Conservation (phyloP, 192 early-diverging fungal genomes). For the Coemansia reversa region DNA sequence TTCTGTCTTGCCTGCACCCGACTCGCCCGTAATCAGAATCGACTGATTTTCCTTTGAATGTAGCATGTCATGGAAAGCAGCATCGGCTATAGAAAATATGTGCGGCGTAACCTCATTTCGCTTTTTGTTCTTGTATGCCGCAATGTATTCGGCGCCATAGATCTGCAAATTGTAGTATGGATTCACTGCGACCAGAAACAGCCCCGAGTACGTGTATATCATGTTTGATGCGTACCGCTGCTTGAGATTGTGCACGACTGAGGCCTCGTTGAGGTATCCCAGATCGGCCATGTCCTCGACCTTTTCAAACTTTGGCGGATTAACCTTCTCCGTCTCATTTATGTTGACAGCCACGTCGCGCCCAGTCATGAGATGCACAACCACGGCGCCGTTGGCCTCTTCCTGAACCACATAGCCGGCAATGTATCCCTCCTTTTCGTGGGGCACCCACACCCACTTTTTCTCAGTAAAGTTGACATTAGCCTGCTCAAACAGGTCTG, state of each 20-base stretch:
- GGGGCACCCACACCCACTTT: conserved; percentile 96
- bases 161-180: conserved; percentile 93
- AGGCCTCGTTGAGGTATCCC: conserved; percentile 95
- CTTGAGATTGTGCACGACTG: conserved; percentile 95
- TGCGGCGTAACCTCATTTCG: conserved; percentile 79
- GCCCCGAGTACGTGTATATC: conserved; percentile 99
- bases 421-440: conserved; percentile 88
- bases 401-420: conserved; percentile 76
- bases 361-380: conserved; percentile 75
- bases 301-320: conserved; percentile 98
- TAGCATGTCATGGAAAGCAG: conserved; percentile 95
- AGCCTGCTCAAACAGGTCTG: conserved; percentile 56
- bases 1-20: conserved; percentile 99
- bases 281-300: conserved; percentile 99
- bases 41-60: conserved; percentile 93
- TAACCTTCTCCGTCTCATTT: conserved; percentile 92
- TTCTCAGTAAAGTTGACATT: conserved; percentile 87
- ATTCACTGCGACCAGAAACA: conserved; percentile 97
- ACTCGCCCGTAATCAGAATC: conserved; percentile 98
- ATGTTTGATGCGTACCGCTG: conserved; percentile 86
- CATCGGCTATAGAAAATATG: conserved; percentile 90
- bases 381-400: conserved; percentile 65
- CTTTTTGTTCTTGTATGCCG: conserved; percentile 67
- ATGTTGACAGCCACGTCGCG: conserved; percentile 70
- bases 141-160: conserved; percentile 72